Base-by-base conservation (phyloP, 2,329 filamentous ascomycete species). In the Fusarium sp. region DNA sequence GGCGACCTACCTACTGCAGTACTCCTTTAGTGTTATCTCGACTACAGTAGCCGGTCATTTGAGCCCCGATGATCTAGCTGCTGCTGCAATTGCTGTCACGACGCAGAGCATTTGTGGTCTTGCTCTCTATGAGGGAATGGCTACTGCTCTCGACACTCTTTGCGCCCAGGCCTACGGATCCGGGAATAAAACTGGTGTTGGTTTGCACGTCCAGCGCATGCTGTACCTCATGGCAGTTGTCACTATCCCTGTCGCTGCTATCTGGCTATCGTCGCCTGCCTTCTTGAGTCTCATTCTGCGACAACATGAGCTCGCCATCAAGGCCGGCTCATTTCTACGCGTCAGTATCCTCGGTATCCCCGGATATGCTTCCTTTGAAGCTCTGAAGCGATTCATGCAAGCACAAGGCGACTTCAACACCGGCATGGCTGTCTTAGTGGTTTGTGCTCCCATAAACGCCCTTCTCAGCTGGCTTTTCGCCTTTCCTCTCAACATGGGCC, bases 61-160 rank as follows among this genome's bases (percentile, higher is more conserved):
- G 11, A 81, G 85, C 21, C 83, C 83, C 5, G 81, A 84, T 69
- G 85, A 85, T 60, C 75, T 88, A 12, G 85, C 84, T 2, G 85
- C 85, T 0, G 84, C 85, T 0, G 84, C 82, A 55, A 73, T 87
- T 18, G 84, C 84, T 25, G 81, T 84, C 25, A 86, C 84, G 46
- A 87, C 85, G 0, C 84, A 85, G 68, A 87, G 84, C 62, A 87
- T 88, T 52, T 78, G 84, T 9, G 86, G 85, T 1, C 80, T 84
- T 21, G 82, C 85, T 2, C 77, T 85, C 23, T 72, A 74, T 26
- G 73, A 75, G 44, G 74, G 74, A 31, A 75, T 75, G 74, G 72
- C 73, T 2, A 75, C 74, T 0, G 72, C 74, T 11, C 67, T 75
- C 8, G 74, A 75, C 28, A 75, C 74, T 4, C 67, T 75, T 4